Evolutionary conservation across 1,284 basidiomycete genomes (phyloP).

Genomic region (Irpex rosettiformis): DNA sequence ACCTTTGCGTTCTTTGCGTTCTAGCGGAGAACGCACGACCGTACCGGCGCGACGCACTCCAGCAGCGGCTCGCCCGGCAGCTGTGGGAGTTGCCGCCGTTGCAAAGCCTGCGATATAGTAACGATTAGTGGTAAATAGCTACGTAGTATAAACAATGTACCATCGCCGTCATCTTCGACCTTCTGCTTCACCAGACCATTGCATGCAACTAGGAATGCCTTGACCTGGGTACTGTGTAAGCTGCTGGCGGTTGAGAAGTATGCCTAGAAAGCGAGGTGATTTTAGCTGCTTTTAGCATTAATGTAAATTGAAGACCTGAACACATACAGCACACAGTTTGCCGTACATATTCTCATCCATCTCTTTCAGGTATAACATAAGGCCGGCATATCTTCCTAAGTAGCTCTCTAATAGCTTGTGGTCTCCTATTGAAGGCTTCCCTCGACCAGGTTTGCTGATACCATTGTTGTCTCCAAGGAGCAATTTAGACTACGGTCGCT

Average conservation of each 20-base stretch:
- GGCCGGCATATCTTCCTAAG: conserved; percentile 84
- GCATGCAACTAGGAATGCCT: conserved; percentile 62
- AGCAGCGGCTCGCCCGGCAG: conserved; percentile 42
- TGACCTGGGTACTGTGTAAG: conserved; percentile 79
- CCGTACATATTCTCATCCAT: conserved; percentile 87
- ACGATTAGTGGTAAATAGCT: neutral
- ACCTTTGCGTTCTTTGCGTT: conserved; percentile 64
- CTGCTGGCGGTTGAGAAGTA: conserved; percentile 86
- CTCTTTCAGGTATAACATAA: conserved; percentile 93
- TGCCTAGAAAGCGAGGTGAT: conserved; percentile 44
- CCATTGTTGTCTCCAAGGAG: conserved; percentile 61
- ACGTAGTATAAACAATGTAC: conserved; percentile 33
- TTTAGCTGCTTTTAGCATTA: neutral
- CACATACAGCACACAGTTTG: conserved; percentile 80
- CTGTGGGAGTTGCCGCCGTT: conserved; percentile 34
- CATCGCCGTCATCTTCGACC: conserved; percentile 68
- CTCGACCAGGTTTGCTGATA: conserved; percentile 39
- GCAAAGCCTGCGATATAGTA: conserved; percentile 42
- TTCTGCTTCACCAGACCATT: conserved; percentile 62
- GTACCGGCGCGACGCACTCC: conserved; percentile 77
- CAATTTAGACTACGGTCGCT: conserved; percentile 52
- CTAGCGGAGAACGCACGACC: conserved; percentile 67
- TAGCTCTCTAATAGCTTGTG: conserved; percentile 79
- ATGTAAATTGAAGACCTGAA: neutral
- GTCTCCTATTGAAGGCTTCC: conserved; percentile 48